Evolutionary conservation across 179 eudicot species (phyloP).

Genomic region (Actinidia chinensis): DNA sequence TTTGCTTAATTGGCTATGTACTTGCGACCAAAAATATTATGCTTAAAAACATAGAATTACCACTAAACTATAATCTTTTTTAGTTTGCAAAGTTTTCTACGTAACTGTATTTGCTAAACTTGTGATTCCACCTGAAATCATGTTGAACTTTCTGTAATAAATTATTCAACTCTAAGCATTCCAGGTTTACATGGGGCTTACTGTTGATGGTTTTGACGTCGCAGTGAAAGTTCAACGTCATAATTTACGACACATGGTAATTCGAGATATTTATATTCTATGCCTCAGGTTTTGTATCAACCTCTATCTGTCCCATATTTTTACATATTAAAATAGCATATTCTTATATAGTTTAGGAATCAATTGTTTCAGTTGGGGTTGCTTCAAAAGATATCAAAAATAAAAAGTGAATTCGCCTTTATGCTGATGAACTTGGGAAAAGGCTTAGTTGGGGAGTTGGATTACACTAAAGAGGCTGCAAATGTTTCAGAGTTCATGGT

Average conservation of each 20-base stretch:
- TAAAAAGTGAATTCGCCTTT: constrained; percentile 77
- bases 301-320: constrained; percentile 17
- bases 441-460: constrained; percentile 94
- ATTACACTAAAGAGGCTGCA: constrained; percentile 88
- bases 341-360: constrained; percentile 24
- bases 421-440: constrained; percentile 98
- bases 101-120: too few species aligned
- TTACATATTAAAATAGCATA: constrained; percentile 29
- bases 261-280: constrained; percentile 83
- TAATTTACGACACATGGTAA: constrained; percentile 72
- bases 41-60: too few species aligned
- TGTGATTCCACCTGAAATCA: too few species aligned
- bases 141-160: too few species aligned
- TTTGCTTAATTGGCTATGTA: too few species aligned
- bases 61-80: too few species aligned
- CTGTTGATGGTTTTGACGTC: constrained; percentile 71
- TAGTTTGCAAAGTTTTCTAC: too few species aligned
- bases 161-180: background rate
- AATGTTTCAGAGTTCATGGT: constrained; percentile 83
- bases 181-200: constrained; percentile 79
- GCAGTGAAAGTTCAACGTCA: constrained; percentile 99
- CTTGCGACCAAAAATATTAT: too few species aligned
- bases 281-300: constrained; percentile 86
- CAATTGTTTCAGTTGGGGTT: constrained; percentile 72
- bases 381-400: constrained; percentile 70